Evolutionary conservation across 2,329 filamentous ascomycete species (phyloP).

Genomic region (Xylaria arbuscula): DNA sequence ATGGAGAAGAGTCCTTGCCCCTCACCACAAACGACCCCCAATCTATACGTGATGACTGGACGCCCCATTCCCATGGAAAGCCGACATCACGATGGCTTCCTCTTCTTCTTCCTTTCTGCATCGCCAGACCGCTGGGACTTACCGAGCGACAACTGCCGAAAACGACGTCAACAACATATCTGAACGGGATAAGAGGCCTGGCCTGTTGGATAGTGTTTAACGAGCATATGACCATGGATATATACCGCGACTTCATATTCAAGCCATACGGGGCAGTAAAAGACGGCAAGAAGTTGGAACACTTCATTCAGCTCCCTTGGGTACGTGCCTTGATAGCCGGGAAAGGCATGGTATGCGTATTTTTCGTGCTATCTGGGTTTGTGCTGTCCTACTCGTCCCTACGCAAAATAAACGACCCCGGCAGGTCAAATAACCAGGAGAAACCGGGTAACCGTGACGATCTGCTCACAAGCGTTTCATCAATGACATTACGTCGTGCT

Average conservation of each 20-base stretch:
- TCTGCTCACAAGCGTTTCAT: conserved; percentile 33
- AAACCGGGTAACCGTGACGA: conserved; percentile 31
- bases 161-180: conserved; percentile 36
- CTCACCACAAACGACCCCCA: conserved; percentile 21
- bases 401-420: conserved; percentile 34
- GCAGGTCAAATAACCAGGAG: conserved; percentile 27
- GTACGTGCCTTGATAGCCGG: conserved; percentile 31
- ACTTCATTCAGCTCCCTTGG: conserved; percentile 35
- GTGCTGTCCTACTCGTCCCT: conserved; percentile 36
- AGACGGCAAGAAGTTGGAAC: conserved; percentile 32
- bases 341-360: conserved; percentile 37
- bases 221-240: conserved; percentile 36
- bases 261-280: conserved; percentile 32
- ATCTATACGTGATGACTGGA: conserved; percentile 27
- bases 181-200: conserved; percentile 36
- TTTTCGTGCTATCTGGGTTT: conserved; percentile 36
- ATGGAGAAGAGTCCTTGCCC: conserved; percentile 30
- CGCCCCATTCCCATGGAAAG: conserved; percentile 16
- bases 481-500: conserved; percentile 35
- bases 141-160: conserved; percentile 34
- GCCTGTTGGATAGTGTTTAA: conserved; percentile 37
- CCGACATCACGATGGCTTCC: conserved; percentile 29
- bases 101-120: conserved; percentile 34
- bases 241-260: conserved; percentile 34
- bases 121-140: conserved; percentile 31